phyloP scores from a whole-genome alignment of 139 green algal genomes.

The Deuterostichococcus epilithicus region DNA sequence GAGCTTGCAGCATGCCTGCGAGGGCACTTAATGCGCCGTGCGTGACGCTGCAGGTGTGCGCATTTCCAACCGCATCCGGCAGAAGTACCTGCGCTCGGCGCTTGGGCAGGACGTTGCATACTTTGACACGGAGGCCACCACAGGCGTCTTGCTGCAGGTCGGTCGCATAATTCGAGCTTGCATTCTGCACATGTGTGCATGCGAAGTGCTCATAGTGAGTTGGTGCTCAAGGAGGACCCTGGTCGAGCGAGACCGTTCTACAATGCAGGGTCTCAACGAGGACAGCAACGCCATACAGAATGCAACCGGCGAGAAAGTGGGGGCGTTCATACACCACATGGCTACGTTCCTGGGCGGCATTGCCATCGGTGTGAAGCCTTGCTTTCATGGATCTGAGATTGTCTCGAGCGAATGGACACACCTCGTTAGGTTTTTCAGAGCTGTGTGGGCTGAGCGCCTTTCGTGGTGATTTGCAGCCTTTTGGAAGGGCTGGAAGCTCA shows the following conservation, averaged over 20 bases:
- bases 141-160: conserved; percentile 31
- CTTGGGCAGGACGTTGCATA: conserved; percentile 82
- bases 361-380: conserved; percentile 18
- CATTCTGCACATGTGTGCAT: too few relatives aligned
- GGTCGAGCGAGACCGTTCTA: conserved; percentile 46
- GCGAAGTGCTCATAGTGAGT: too few relatives aligned
- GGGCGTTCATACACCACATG: conserved; percentile 53
- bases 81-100: conserved; percentile 48
- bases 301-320: conserved; percentile 58
- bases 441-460: not conserved
- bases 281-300: conserved; percentile 56
- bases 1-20: not conserved
- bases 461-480: conserved; percentile 37
- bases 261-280: conserved; percentile 75
- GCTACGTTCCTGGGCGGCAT: conserved; percentile 42
- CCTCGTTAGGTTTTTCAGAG: not conserved
- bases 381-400: not conserved
- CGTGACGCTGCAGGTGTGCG: conserved; percentile 19
- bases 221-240: too few relatives aligned
- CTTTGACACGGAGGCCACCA: conserved; percentile 70
- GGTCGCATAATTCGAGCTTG: too few relatives aligned
- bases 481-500: conserved; percentile 67
- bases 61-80: conserved; percentile 27
- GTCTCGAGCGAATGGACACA: not conserved
- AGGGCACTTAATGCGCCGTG: too few relatives aligned